Evolutionary conservation across 345 rosid genomes (phyloP).

Genomic region (Erucastrum elatum): DNA sequence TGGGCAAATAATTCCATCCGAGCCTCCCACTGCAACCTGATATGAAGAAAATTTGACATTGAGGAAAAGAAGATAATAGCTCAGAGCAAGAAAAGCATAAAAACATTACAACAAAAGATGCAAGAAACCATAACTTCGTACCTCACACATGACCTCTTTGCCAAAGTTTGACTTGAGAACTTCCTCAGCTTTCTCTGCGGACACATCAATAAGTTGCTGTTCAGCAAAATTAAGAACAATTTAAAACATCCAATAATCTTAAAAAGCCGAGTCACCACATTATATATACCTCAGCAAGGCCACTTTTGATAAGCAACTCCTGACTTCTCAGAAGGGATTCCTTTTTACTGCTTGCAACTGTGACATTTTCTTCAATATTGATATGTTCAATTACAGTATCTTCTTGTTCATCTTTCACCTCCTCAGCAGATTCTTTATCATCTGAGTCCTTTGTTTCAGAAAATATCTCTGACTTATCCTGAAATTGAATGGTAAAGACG

Average conservation of each 20-base stretch:
- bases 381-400: slow-evolving; percentile 21
- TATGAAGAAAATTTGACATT: too few species aligned
- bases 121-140: slow-evolving; percentile 26
- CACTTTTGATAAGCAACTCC: slow-evolving; percentile 72
- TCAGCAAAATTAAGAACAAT: slow-evolving; percentile 35
- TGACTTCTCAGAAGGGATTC: slow-evolving; percentile 73
- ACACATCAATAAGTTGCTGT: slow-evolving; percentile 73
- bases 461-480: slow-evolving; percentile 53
- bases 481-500: slow-evolving; percentile 12
- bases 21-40: slow-evolving; percentile 72
- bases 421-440: slow-evolving; percentile 41
- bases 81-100: background rate
- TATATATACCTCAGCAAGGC: slow-evolving; percentile 86
- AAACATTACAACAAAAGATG: background rate
- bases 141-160: slow-evolving; percentile 85
- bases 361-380: slow-evolving; percentile 39
- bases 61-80: too few species aligned
- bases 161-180: slow-evolving; percentile 71
- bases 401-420: slow-evolving; percentile 37
- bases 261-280: background rate
- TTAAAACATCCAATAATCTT: background rate
- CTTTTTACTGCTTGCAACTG: slow-evolving; percentile 63
- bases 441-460: slow-evolving; percentile 41
- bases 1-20: slow-evolving; percentile 52
- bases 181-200: slow-evolving; percentile 64